phyloP scores from a whole-genome alignment of 495 filamentous ascomycete species.

The Neurospora intermedia region DNA sequence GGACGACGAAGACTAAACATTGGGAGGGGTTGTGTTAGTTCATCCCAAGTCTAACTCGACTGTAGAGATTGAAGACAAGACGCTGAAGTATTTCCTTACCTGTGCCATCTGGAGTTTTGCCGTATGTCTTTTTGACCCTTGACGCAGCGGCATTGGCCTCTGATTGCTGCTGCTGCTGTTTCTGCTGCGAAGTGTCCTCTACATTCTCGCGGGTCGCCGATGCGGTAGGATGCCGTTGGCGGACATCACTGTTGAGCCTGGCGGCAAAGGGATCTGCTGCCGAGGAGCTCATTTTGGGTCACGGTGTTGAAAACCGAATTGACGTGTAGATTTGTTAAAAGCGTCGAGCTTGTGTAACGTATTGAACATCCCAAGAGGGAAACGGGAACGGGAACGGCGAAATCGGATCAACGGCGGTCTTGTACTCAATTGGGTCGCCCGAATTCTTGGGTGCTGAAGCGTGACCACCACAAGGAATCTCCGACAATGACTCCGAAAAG shows the following conservation, averaged over 20 bases:
- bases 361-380: constrained; percentile 3
- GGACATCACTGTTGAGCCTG: constrained; percentile 14
- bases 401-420: background rate
- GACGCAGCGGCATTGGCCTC: background rate
- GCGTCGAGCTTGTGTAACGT: constrained; percentile 11
- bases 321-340: background rate
- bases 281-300: constrained; percentile 15
- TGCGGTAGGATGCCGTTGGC: constrained; percentile 11
- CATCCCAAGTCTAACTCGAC: background rate
- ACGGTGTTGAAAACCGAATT: constrained; percentile 20
- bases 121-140: constrained; percentile 63
- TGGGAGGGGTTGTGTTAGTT: background rate
- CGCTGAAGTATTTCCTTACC: constrained; percentile 42
- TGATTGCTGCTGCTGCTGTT: background rate
- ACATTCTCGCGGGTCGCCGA: background rate
- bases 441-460: background rate
- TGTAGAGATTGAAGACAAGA: background rate
- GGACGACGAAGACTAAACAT: constrained; percentile 78
- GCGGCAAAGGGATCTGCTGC: constrained; percentile 10
- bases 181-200: background rate
- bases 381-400: background rate
- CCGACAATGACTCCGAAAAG: background rate
- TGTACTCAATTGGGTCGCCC: background rate
- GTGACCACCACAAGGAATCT: background rate
- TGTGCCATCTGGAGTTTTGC: constrained; percentile 80